phyloP scores from a whole-genome alignment of 371 early-diverging fungal species.

The Mortierella sp. region DNA sequence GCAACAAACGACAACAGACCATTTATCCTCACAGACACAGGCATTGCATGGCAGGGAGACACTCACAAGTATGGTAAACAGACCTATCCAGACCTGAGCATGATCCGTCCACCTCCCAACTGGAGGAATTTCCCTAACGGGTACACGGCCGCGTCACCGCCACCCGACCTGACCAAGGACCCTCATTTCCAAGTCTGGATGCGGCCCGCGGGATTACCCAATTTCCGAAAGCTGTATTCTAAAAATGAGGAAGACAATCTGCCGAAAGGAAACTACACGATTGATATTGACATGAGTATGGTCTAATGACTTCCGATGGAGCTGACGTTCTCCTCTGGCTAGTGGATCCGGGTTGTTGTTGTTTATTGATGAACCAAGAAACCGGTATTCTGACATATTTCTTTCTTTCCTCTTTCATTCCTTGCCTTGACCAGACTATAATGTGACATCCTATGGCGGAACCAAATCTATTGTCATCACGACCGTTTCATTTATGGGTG shows the following conservation, averaged over 20 bases:
- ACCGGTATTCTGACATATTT: background rate
- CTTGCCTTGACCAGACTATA: slow-evolving; percentile 70
- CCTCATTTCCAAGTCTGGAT: slow-evolving; percentile 97
- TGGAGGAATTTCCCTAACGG: slow-evolving; percentile 72
- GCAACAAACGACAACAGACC: too few species aligned
- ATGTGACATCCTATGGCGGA: slow-evolving; percentile 80
- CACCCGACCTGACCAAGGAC: slow-evolving; percentile 72
- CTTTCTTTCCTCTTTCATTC: background rate
- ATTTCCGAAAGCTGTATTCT: slow-evolving; percentile 95
- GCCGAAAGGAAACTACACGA: slow-evolving; percentile 65
- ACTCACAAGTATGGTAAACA: slow-evolving; percentile 71
- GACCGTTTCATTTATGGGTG: slow-evolving; percentile 90
- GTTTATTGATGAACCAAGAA: background rate
- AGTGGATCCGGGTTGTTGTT: too few species aligned
- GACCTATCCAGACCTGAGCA: slow-evolving; percentile 53
- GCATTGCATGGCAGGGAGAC: slow-evolving; percentile 92
- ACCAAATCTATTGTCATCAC: slow-evolving; percentile 90
- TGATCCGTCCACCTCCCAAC: slow-evolving; percentile 77
- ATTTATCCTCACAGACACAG: slow-evolving; percentile 33
- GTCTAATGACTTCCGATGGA: too few species aligned
- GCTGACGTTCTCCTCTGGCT: too few species aligned
- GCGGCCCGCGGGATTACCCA: slow-evolving; percentile 92
- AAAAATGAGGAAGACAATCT: slow-evolving; percentile 63
- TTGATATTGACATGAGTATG: slow-evolving; percentile 67
- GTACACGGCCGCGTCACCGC: slow-evolving; percentile 62